phyloP scores from a whole-genome alignment of 306 rosid genomes.

The Sophora flavescens region DNA sequence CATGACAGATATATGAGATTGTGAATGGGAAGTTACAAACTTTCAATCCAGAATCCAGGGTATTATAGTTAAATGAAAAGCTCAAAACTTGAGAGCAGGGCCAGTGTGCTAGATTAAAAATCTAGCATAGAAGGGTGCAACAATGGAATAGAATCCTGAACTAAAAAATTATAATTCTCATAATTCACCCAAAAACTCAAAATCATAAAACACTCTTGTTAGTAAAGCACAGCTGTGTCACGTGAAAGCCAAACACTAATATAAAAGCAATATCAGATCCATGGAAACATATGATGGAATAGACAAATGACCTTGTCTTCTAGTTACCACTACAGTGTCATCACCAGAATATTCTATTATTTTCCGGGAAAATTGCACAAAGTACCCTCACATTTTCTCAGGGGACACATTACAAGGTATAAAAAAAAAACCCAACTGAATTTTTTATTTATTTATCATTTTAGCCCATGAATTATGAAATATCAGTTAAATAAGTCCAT shows the following conservation, averaged over 20 bases:
- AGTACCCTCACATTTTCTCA: not conserved
- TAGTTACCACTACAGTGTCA: not conserved
- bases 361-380: not conserved
- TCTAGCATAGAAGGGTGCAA: not conserved
- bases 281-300: not conserved
- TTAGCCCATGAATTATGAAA: no score
- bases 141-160: not conserved
- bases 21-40: not conserved
- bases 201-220: not conserved
- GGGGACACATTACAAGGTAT: not conserved
- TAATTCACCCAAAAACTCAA: not conserved
- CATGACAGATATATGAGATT: not conserved
- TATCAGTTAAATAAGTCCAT: no score
- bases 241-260: not conserved
- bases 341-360: not conserved
- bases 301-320: not conserved
- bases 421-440: not conserved
- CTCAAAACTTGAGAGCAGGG: not conserved
- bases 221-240: not conserved
- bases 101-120: not conserved
- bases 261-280: not conserved
- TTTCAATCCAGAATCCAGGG: slow-evolving; percentile 9
- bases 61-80: not conserved
- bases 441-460: no score
- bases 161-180: not conserved